Evolutionary conservation across 2,329 filamentous ascomycete species (phyloP), one percentile per base, ranked within the genome.

Genomic region (Claviceps africana): DNA sequence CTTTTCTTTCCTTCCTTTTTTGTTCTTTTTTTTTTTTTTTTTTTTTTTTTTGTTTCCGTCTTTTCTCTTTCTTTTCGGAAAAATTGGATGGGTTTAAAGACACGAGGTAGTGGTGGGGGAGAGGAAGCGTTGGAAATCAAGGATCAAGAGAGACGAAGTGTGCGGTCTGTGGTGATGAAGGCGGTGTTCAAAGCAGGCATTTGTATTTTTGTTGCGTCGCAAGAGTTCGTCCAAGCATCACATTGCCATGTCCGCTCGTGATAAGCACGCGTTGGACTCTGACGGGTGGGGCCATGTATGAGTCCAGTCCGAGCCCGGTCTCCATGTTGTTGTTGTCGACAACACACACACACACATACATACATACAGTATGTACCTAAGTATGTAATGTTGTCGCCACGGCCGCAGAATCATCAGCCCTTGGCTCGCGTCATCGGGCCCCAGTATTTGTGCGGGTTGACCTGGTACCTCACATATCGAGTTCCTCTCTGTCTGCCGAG

Each of bases 391-490:
- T n/a, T n/a, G n/a, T n/a, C n/a, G n/a, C 35, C 15, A n/a, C 35
- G 9, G 17, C 17, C 35, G 35, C 35, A 15, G 5, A 37, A 37
- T 37, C 35, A 33, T 50, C 44, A 54, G 15, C 54, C 72, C 57
- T 66, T 74, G 28, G 78, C 78, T 57, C 72, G 72, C 50, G 70
- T 73, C 80, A 95, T 81, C 1, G 93, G 93, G 0, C 93, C 93
- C 93, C 93, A 98, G 65, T 97, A 93, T 62, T 88, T 83, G 54
- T 85, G 75, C 46, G 93, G 93, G 64, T 97, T 97, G 55, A 83
- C 71, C 71, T 95, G 93, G 67, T 96, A 98, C 56, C 91, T 76
- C 51, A 94, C 82, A 46, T 94, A 74, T 57, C 83, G 85, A 54
- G 72, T 76, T 51, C 79, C 77, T 56, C 73, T 77, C 54, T 88